Evolutionary conservation across 2,329 filamentous ascomycete genomes (phyloP).

Genomic region (Paecilomyces sp.): DNA sequence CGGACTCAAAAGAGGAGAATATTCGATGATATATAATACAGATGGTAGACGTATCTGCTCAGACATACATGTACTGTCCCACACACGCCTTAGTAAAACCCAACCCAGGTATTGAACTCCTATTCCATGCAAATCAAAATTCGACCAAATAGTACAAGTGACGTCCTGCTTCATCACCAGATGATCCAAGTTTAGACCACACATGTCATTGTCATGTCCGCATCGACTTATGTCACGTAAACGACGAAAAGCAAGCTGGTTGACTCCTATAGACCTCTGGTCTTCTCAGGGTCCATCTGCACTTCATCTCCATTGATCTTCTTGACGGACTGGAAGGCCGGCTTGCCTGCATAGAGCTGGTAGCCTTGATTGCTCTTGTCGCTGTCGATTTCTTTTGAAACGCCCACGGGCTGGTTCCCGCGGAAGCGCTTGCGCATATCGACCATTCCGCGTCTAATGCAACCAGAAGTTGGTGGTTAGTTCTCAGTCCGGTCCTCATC

Average conservation of each 20-base stretch:
- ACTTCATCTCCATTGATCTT: conserved; percentile 61
- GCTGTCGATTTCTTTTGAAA: conserved; percentile 57
- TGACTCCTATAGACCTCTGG: conserved; percentile 30
- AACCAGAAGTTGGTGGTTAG: neutral
- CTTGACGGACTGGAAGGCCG: conserved; percentile 61
- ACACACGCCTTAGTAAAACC: neutral
- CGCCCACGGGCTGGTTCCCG: conserved; percentile 78
- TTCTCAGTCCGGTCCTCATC: neutral
- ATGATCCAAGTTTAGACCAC: neutral
- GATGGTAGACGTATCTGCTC: neutral
- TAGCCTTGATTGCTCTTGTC: conserved; percentile 41
- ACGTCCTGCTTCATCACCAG: neutral
- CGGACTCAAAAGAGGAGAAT: neutral
- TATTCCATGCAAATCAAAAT: conserved; percentile 3
- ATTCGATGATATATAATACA: neutral
- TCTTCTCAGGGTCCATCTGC: conserved; percentile 43
- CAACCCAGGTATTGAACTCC: conserved; percentile 4
- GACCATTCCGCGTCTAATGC: conserved; percentile 68
- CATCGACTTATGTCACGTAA: neutral
- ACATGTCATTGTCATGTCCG: neutral
- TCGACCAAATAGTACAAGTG: neutral
- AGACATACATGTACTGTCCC: neutral
- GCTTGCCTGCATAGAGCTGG: conserved; percentile 73
- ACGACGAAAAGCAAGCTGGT: too few species aligned
- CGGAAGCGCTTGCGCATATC: conserved; percentile 99